Base-by-base conservation (phyloP, 768 basidiomycete species). In the Sarcomyxa edulis region DNA sequence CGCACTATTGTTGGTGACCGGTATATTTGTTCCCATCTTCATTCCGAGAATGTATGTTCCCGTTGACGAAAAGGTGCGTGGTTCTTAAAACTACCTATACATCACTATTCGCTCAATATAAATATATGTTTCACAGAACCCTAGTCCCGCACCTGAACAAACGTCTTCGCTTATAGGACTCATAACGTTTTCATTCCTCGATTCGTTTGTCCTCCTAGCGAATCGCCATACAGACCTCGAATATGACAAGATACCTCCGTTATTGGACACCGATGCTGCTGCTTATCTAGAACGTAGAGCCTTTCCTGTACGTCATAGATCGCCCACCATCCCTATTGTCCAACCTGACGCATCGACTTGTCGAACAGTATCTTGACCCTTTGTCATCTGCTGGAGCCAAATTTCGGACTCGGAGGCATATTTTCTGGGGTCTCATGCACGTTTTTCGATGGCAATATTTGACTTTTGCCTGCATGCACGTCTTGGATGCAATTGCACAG, bases 21-120 rank as follows among this genome's bases (percentile, higher is more conserved):
- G 64, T 6, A 54, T 73, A 2, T 37, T 72, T 8, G 56, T 82
- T 22, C 82, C 82, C 18, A 54, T 81, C 11, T 43, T 74, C 32
- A 61, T 70, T 26, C 82, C 82, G 3, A 60, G 76, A 12, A 62
- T 64, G 30, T 83, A 84, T 52, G 54, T 69, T 2, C 79, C 81
- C 5, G 61, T 74, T 18, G 72, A 84, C 46, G 69, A 74, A 2
- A 61, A 66, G 52, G 51, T n/a, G n/a, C n/a, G n/a, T n/a, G n/a
- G n/a, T n/a, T n/a, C n/a, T n/a, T n/a, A n/a, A n/a, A n/a, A n/a
- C n/a, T n/a, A n/a, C n/a, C n/a, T n/a, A n/a, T n/a, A n/a, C n/a
- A n/a, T n/a, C n/a, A n/a, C n/a, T n/a, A n/a, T n/a, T n/a, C n/a
- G n/a, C n/a, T n/a, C n/a, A n/a, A n/a, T n/a, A n/a, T n/a, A n/a